A percentile compares a stretch with the other conserved stretches of the same genome.
Evolutionary conservation across 768 basidiomycete genomes (phyloP).

Genomic region (Artomyces pyxidatus): DNA sequence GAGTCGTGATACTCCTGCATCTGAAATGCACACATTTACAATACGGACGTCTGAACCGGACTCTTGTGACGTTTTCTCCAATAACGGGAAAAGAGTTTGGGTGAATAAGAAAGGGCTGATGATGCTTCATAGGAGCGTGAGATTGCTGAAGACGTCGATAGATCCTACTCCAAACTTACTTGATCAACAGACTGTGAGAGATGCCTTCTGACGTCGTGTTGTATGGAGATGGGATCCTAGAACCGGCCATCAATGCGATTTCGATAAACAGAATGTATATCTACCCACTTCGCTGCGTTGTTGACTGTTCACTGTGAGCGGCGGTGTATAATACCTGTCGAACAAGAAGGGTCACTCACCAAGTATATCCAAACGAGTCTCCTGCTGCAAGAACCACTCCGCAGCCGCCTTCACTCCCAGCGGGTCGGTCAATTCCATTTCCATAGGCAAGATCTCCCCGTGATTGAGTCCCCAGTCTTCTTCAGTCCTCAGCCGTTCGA

Average conservation of each 20-base stretch:
- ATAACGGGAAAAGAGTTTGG: constrained; percentile 41
- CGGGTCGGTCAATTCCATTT: constrained; percentile 33
- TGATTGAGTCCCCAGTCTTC: constrained; percentile 23
- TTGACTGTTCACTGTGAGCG: constrained; percentile 30
- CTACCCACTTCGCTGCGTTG: constrained; percentile 43
- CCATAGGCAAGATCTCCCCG: constrained; percentile 28
- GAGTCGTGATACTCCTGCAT: not conserved
- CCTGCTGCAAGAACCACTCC: constrained; percentile 29
- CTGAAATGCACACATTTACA: constrained; percentile 35
- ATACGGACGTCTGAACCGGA: constrained; percentile 51
- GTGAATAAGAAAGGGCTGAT: constrained; percentile 52
- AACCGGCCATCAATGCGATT: not conserved
- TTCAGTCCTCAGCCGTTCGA: constrained; percentile 17
- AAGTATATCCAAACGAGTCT: constrained; percentile 36
- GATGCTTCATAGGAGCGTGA: constrained; percentile 32
- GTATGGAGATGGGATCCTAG: constrained; percentile 10
- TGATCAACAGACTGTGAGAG: constrained; percentile 30
- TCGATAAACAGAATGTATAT: not conserved
- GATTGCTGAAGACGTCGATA: constrained; percentile 3
- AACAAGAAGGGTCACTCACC: constrained; percentile 26
- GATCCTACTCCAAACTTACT: constrained; percentile 26
- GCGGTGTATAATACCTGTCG: constrained; percentile 8
- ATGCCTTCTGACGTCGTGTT: constrained; percentile 10
- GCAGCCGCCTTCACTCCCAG: constrained; percentile 26
- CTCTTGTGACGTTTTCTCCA: constrained; percentile 40